Percentiles rank a stretch among this genome's conserved stretches.
Conservation (phyloP, 148 eudicot genomes). For the Rhododendron ferrugineum region DNA sequence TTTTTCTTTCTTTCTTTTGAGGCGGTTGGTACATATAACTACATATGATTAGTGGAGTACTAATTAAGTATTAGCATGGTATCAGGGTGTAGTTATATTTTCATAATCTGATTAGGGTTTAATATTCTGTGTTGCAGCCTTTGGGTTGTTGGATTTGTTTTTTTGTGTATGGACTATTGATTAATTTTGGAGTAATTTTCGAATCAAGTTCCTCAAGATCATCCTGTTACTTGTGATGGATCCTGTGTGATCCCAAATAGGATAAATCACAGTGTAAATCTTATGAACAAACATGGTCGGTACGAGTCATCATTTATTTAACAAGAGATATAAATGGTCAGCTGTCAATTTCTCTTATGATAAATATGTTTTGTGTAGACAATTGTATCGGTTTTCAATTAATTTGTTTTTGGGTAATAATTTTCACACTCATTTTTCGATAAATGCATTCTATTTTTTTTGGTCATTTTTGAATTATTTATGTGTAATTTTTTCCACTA, state of each 20-base stretch:
- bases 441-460: too few species aligned
- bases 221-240: background rate
- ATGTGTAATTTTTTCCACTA: too few species aligned
- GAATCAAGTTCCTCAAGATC: background rate
- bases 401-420: too few species aligned
- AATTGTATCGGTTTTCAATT: too few species aligned
- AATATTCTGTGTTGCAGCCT: background rate
- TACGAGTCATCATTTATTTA: background rate
- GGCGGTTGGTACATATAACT: constrained; percentile 16
- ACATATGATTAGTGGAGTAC: background rate
- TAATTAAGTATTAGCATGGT: constrained; percentile 8
- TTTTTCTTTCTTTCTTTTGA: background rate
- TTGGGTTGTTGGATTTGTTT: background rate
- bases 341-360: background rate
- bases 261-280: background rate
- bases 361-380: background rate
- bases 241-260: background rate
- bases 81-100: background rate
- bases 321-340: too few species aligned
- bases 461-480: too few species aligned
- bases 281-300: background rate
- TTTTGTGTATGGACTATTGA: background rate
- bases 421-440: too few species aligned
- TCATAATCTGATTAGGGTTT: background rate
- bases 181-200: background rate